Evolutionary conservation across 2,329 filamentous ascomycete genomes (phyloP).

Genomic region (Pseudogymnoascus sp.): DNA sequence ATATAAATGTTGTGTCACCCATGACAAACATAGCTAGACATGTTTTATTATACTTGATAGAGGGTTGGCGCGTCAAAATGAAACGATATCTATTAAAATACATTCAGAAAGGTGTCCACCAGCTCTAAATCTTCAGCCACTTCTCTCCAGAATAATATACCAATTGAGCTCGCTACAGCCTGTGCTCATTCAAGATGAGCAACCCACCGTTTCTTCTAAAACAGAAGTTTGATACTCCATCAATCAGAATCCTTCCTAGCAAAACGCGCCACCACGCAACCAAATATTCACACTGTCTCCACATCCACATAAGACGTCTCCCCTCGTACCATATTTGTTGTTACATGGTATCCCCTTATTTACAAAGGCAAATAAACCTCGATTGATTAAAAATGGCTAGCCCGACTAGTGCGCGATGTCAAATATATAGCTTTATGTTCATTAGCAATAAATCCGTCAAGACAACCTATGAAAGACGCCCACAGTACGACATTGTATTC

Average conservation of each 20-base stretch:
- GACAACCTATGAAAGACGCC: not conserved
- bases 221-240: not conserved
- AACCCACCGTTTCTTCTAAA: not conserved
- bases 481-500: not conserved
- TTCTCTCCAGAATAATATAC: not conserved
- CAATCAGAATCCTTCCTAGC: not conserved
- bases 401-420: not conserved
- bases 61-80: not conserved
- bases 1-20: not conserved
- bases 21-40: not conserved
- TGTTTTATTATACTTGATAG: not conserved
- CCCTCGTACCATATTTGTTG: not conserved
- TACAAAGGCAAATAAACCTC: not conserved
- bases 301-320: not conserved
- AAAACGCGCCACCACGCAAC: not conserved
- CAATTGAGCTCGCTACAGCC: not conserved
- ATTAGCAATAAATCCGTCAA: not conserved
- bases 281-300: not conserved
- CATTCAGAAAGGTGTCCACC: not conserved
- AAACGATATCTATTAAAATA: not conserved
- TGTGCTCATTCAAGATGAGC: not conserved
- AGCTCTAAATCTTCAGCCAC: not conserved
- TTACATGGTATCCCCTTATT: not conserved
- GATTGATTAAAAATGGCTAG: not conserved
- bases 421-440: not conserved